These are phyloP conservation scores for Polygonum aviculare DNA, from an alignment of 148 eudicot species.

Conservation along the genomic window DNA sequence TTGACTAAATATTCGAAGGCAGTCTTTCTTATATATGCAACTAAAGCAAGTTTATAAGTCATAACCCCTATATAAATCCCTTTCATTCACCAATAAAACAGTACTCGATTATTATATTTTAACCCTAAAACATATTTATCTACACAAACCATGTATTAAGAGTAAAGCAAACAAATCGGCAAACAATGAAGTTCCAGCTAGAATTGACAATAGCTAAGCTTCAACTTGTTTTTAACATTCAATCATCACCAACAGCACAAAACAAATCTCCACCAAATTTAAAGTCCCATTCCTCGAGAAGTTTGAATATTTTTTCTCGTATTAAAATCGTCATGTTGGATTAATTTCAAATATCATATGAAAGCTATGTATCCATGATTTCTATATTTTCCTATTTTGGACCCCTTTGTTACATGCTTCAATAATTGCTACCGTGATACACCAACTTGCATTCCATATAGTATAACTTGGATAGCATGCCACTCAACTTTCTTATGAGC, in stretches of 20 bases:
- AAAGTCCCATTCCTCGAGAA: not conserved
- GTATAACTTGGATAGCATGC: not conserved
- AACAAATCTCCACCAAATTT: not conserved
- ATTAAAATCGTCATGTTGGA: not conserved
- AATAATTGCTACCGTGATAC: not conserved
- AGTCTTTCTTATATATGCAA: no score
- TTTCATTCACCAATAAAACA: no score
- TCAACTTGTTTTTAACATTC: not conserved
- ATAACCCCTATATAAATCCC: no score
- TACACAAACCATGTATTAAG: not conserved
- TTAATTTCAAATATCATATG: not conserved
- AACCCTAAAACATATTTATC: no score
- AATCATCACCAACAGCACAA: not conserved
- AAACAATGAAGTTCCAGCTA: not conserved
- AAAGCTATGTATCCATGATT: not conserved
- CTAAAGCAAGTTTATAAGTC: no score
- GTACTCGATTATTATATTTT: no score
- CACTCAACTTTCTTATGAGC: not conserved
- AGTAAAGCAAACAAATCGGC: not conserved
- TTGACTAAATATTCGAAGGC: no score
- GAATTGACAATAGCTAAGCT: not conserved
- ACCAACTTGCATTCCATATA: slow-evolving; percentile 1
- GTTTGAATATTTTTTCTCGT: not conserved
- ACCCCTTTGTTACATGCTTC: not conserved
- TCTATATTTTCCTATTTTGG: not conserved